Conservation (phyloP, 106 monocot species). For the Dendrobium nobile region DNA sequence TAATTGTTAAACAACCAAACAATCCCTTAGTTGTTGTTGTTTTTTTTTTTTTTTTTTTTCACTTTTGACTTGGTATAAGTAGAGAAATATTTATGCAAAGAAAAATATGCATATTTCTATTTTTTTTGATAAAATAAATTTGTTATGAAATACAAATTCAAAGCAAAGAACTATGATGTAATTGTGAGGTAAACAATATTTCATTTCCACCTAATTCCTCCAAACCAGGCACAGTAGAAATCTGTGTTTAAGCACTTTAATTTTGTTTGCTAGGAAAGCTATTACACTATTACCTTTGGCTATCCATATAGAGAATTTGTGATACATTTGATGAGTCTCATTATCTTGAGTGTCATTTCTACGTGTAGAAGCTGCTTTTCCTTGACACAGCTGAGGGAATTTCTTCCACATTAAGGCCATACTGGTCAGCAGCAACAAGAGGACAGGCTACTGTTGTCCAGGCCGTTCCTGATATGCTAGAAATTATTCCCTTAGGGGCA, state of each 20-base stretch:
- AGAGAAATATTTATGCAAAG: background rate
- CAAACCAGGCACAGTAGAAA: background rate
- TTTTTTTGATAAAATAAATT: too few species aligned
- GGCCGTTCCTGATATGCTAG: slow-evolving; percentile 73
- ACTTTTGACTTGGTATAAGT: background rate
- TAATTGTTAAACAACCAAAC: background rate
- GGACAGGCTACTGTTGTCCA: slow-evolving; percentile 67
- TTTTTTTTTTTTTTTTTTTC: background rate
- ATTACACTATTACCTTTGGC: background rate
- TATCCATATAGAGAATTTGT: background rate
- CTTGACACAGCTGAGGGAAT: slow-evolving; percentile 61
- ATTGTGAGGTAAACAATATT: background rate
- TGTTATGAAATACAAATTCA: background rate
- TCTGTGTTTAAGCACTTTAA: background rate
- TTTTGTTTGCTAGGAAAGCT: background rate
- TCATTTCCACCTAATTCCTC: background rate
- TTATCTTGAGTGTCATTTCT: background rate
- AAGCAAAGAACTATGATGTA: background rate
- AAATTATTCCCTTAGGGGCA: slow-evolving; percentile 70
- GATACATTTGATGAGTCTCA: background rate
- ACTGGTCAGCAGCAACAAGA: slow-evolving; percentile 58
- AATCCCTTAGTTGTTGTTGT: background rate
- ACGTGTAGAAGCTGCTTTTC: slow-evolving; percentile 69
- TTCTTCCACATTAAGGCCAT: slow-evolving; percentile 55
- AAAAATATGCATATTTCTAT: background rate